Conservation (phyloP, 2,329 filamentous ascomycete genomes). For the Hypoxylon sp. region DNA sequence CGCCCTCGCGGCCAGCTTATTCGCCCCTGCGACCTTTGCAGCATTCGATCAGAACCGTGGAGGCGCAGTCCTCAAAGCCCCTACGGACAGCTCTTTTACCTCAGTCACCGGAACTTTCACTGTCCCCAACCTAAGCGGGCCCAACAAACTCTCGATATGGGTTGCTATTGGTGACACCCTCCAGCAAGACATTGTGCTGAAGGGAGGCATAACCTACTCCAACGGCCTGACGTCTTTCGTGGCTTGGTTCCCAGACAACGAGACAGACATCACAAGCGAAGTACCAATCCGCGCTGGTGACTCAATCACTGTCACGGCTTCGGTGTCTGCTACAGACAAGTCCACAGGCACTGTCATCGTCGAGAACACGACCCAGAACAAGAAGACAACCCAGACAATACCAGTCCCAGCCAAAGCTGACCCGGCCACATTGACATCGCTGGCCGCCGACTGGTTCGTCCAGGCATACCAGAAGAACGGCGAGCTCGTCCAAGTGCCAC, state of each 20-base stretch:
- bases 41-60: conserved; percentile 41
- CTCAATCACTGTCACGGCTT: conserved; percentile 34
- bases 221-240: conserved; percentile 31
- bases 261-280: conserved; percentile 32
- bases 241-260: conserved; percentile 30
- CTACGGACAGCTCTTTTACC: conserved; percentile 30
- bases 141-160: conserved; percentile 36
- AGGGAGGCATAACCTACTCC: conserved; percentile 36
- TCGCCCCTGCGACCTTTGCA: conserved; percentile 22
- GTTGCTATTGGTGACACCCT: conserved; percentile 40
- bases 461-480: conserved; percentile 38
- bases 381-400: conserved; percentile 28
- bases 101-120: conserved; percentile 37
- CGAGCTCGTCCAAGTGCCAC: conserved; percentile 34
- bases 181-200: conserved; percentile 38
- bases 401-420: conserved; percentile 26
- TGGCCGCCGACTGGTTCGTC: conserved; percentile 42
- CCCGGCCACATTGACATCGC: conserved; percentile 23
- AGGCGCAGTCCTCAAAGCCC: conserved; percentile 39
- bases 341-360: conserved; percentile 33
- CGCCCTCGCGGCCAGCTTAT: conserved; percentile 10
- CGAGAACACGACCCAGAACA: conserved; percentile 37
- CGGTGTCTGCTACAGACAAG: conserved; percentile 24
- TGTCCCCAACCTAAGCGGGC: conserved; percentile 31
- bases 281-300: conserved; percentile 33